Conservation (phyloP, 2,329 filamentous ascomycete species). For the Chrysoporthe deuterocubensis region DNA sequence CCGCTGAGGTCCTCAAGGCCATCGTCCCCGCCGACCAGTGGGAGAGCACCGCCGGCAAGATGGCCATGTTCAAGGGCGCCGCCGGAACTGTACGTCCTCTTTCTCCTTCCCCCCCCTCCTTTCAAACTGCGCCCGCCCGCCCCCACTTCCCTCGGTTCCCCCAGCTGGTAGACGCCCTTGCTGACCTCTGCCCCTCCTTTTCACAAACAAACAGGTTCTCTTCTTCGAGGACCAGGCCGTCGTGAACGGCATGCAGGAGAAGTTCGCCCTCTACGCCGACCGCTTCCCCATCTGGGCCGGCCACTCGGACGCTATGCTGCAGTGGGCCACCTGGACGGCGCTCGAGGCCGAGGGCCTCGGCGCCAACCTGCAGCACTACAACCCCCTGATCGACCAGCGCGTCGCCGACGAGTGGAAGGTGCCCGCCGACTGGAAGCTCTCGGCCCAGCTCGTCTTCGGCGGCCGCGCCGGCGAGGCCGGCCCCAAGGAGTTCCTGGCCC, state of each 20-base stretch:
- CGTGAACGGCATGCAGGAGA: slow-evolving; percentile 68
- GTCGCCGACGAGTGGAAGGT: slow-evolving; percentile 72
- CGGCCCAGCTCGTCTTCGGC: slow-evolving; percentile 86
- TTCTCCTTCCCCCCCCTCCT: slow-evolving; percentile 5
- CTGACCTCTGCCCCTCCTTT: background rate
- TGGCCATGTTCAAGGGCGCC: slow-evolving; percentile 65
- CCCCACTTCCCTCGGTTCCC: no score
- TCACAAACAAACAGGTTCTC: slow-evolving; percentile 57
- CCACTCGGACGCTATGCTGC: slow-evolving; percentile 81
- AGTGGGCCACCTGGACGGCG: slow-evolving; percentile 79
- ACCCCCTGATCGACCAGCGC: slow-evolving; percentile 78
- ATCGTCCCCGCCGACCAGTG: slow-evolving; percentile 70
- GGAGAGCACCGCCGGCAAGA: slow-evolving; percentile 51
- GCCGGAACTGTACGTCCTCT: slow-evolving; percentile 72
- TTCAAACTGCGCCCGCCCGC: background rate
- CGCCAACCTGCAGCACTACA: slow-evolving; percentile 92
- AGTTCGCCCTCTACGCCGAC: slow-evolving; percentile 75
- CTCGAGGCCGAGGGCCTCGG: slow-evolving; percentile 84
- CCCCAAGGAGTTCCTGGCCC: slow-evolving; percentile 66
- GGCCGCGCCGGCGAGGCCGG: slow-evolving; percentile 58
- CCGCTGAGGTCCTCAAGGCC: slow-evolving; percentile 65
- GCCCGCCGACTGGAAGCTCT: slow-evolving; percentile 74
- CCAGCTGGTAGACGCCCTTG: no score
- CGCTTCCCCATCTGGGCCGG: slow-evolving; percentile 77
- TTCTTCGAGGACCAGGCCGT: slow-evolving; percentile 82